Conservation (phyloP, 2,329 filamentous ascomycete species). For the Phoma herbarum region DNA sequence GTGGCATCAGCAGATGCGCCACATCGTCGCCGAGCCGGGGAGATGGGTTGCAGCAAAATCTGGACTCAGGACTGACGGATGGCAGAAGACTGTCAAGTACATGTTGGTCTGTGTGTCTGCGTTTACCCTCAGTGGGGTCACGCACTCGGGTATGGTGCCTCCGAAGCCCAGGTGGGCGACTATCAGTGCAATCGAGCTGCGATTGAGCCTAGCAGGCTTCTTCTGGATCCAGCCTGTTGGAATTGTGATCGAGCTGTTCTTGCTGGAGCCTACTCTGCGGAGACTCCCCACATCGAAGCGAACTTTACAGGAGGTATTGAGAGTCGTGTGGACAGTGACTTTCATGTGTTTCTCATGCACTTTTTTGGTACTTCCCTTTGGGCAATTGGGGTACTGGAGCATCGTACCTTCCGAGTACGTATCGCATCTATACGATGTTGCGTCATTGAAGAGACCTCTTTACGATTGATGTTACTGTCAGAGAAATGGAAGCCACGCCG, state of each 20-base stretch:
- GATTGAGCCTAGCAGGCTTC: constrained; percentile 12
- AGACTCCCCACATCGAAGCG: neutral
- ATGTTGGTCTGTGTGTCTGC: constrained; percentile 20
- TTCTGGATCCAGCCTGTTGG: constrained; percentile 22
- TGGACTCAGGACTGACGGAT: neutral
- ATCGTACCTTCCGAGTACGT: neutral
- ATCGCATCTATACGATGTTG: neutral
- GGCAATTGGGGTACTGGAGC: constrained; percentile 18
- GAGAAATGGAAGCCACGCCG: neutral
- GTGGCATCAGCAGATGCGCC: constrained; percentile 27
- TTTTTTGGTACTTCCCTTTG: constrained; percentile 12
- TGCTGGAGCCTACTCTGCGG: constrained; percentile 10
- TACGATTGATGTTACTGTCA: neutral
- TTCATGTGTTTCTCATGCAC: constrained; percentile 11
- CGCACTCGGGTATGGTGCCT: constrained; percentile 20
- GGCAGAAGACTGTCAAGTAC: constrained; percentile 11
- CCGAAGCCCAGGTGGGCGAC: constrained; percentile 11
- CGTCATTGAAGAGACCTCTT: neutral
- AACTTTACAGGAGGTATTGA: neutral
- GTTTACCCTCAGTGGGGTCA: constrained; percentile 18
- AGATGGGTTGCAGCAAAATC: constrained; percentile 11
- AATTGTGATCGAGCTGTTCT: constrained; percentile 13
- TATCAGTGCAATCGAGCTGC: constrained; percentile 2
- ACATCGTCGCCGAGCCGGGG: constrained; percentile 21
- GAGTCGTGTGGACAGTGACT: constrained; percentile 1